phyloP scores from a whole-genome alignment of 2,329 filamentous ascomycete genomes.

The Pseudocercospora vitis region DNA sequence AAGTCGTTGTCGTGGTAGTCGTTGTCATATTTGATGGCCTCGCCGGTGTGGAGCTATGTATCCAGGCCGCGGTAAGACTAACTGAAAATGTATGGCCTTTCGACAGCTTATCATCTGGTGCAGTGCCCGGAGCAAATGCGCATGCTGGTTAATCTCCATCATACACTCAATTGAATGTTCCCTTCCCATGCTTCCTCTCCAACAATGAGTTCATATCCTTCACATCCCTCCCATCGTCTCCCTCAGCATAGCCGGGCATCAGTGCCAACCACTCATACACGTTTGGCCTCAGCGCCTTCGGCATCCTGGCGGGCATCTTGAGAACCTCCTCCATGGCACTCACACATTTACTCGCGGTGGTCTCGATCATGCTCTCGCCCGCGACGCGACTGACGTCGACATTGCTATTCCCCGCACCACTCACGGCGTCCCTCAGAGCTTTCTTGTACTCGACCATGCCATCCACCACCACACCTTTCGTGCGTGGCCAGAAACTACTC shows the following conservation, averaged over 20 bases:
- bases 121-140: too few relatives aligned
- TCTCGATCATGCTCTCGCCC: slow-evolving; percentile 15
- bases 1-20: slow-evolving; percentile 40
- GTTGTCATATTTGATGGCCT: slow-evolving; percentile 47
- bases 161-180: slow-evolving; percentile 4
- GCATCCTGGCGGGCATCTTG: slow-evolving; percentile 18
- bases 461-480: slow-evolving; percentile 20
- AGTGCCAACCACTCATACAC: slow-evolving; percentile 22
- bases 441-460: slow-evolving; percentile 22
- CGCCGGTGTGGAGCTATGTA: slow-evolving; percentile 46
- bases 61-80: too few relatives aligned
- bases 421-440: too few relatives aligned
- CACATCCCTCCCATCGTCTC: slow-evolving; percentile 14
- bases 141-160: too few relatives aligned
- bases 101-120: background rate
- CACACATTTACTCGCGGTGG: slow-evolving; percentile 20
- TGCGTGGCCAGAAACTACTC: slow-evolving; percentile 21
- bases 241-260: slow-evolving; percentile 21
- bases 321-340: slow-evolving; percentile 18
- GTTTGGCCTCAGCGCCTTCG: slow-evolving; percentile 15
- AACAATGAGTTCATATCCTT: slow-evolving; percentile 10
- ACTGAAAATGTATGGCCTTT: slow-evolving; percentile 27
- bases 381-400: slow-evolving; percentile 6
- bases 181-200: slow-evolving; percentile 15
- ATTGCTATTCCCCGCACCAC: background rate